phyloP scores from a whole-genome alignment of 805 yeast genomes.

The Hanseniaspora meyeri region DNA sequence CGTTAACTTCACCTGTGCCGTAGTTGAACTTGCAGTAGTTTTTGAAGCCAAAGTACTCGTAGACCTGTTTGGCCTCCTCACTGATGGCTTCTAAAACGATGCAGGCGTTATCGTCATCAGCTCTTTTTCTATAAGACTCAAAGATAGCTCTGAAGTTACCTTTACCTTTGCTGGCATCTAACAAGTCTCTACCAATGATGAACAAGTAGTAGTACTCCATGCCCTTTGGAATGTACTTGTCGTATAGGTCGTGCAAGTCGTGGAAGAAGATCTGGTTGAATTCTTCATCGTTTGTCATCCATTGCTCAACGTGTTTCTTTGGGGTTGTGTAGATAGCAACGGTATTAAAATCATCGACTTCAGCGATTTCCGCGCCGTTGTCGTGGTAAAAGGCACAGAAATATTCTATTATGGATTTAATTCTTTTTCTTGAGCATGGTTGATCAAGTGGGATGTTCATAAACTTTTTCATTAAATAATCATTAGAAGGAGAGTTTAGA shows the following conservation, averaged over 20 bases:
- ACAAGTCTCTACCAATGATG: constrained; percentile 14
- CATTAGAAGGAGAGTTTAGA: constrained; percentile 11
- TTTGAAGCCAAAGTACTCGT: constrained; percentile 10
- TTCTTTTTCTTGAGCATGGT: constrained; percentile 8
- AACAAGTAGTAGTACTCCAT: constrained; percentile 13
- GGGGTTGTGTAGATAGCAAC: constrained; percentile 15
- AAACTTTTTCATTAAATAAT: constrained; percentile 15
- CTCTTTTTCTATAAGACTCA: constrained; percentile 12
- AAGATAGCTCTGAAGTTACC: constrained; percentile 15
- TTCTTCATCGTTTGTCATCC: constrained; percentile 13
- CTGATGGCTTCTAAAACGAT: constrained; percentile 15
- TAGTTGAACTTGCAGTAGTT: constrained; percentile 5
- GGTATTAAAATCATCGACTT: constrained; percentile 14
- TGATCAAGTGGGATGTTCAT: constrained; percentile 13
- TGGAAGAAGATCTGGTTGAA: constrained; percentile 13
- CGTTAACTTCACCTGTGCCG: constrained; percentile 13
- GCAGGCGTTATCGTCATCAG: constrained; percentile 12
- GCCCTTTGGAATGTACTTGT: constrained; percentile 20
- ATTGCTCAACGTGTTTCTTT: constrained; percentile 12
- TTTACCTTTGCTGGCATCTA: constrained; percentile 13
- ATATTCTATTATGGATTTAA: constrained; percentile 13
- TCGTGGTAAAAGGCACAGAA: constrained; percentile 13
- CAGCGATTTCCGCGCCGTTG: constrained; percentile 14
- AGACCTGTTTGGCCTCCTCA: constrained; percentile 16
- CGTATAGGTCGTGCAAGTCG: constrained; percentile 18